These are phyloP conservation scores for Pholiota conissans DNA, from an alignment of 768 basidiomycete species.

Conservation along the genomic window DNA sequence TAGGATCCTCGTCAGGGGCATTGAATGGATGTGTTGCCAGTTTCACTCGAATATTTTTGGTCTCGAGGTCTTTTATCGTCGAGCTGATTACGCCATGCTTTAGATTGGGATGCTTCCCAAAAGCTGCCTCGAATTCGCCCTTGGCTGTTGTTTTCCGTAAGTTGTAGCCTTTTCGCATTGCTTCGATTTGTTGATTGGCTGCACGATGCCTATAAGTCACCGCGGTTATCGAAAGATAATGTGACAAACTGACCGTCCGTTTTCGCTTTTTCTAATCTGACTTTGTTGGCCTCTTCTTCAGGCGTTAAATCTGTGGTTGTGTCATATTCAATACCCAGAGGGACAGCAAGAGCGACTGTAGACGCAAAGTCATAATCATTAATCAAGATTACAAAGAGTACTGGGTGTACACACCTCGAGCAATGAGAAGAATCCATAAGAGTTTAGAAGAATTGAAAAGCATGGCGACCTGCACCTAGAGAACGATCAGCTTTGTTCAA, in stretches of 20 bases:
- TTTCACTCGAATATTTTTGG: not conserved
- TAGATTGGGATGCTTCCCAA: not conserved
- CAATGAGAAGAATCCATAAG: not conserved
- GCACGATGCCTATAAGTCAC: not conserved
- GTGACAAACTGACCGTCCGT: not conserved
- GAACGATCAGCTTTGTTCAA: too few species aligned
- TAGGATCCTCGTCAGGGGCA: too few species aligned
- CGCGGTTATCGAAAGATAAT: too few species aligned
- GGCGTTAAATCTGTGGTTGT: not conserved
- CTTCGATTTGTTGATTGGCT: not conserved
- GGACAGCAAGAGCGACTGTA: not conserved
- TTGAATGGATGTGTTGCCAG: constrained; percentile 1
- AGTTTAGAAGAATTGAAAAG: not conserved
- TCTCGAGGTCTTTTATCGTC: not conserved
- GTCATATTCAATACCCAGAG: not conserved
- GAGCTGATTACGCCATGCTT: not conserved
- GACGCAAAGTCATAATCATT: not conserved
- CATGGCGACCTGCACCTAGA: not conserved
- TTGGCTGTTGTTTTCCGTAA: not conserved
- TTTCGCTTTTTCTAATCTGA: not conserved
- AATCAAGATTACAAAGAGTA: too few species aligned
- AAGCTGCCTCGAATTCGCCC: not conserved
- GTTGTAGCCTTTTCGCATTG: not conserved
- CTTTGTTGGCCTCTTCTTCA: not conserved
- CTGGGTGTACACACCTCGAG: not conserved